Evolutionary conservation across 805 yeast genomes (phyloP), one percentile per base, ranked within the genome.

Genomic region (Candida pini): DNA sequence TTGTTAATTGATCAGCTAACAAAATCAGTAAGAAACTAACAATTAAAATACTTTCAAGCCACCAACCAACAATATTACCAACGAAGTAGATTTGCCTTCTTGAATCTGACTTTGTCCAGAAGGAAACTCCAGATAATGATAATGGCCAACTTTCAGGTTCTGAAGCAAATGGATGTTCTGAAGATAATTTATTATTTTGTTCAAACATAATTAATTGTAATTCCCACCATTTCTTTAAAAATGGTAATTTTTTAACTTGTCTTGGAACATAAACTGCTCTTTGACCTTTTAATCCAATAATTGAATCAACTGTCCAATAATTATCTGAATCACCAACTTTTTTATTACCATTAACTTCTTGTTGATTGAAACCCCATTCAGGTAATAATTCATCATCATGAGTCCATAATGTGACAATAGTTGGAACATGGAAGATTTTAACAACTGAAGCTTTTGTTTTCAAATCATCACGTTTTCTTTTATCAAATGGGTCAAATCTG

Each of bases 81-180:
- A 83, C 70, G 62, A 90, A 85, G 63, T 79, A 92, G 34, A 92
- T 88, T 63, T 92, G 98, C 49, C 69, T 67, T 42, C 69, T 72
- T 35, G 60, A 52, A 6, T 71, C 78, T 34, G 69, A 67, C 40
- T 83, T 78, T 28, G 94, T 89, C 97, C 97, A 92, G 69, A 90
- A 92, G 1, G 97, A 87, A 26, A 92, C 97, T 48, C 98, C 98
- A 12, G 85, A 75, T 35, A 81, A 59, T 36, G 92, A 73, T 43
- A 85, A 69, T 14, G 98, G 98, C 98, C 98, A 92, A 6, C 81
- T 65, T 44, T 77, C 73, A 3, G 98, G 98, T 43, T 77, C 79
- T 4, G 97, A 87, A 8, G 97, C 96, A 66, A 85, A 92, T 30
- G 98, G 98, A 62, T 92, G 98, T 18, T 84, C 87, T 12, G 89